A percentile compares a stretch with the other conserved stretches of the same genome.
Conservation (phyloP, 768 basidiomycete genomes). For the Sarcomyxa edulis region DNA sequence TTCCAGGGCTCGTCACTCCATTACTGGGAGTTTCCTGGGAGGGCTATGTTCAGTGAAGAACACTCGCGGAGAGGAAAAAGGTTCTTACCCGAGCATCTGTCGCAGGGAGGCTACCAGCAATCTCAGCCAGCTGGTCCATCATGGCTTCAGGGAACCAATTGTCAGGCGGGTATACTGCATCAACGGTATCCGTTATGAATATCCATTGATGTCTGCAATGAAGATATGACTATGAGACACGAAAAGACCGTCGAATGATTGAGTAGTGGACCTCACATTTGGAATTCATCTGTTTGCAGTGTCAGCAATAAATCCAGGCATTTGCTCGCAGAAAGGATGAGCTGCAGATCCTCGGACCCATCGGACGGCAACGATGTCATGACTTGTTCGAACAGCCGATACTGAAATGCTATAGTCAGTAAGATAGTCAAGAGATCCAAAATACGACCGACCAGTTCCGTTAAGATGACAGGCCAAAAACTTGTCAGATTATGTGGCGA, state of each 20-base stretch:
- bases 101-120: slow-evolving; percentile 64
- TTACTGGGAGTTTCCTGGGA: slow-evolving; percentile 22
- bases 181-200: slow-evolving; percentile 96
- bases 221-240: not conserved
- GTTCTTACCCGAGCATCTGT: slow-evolving; percentile 23
- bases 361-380: slow-evolving; percentile 69
- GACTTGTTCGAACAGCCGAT: slow-evolving; percentile 84
- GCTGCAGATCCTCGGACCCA: slow-evolving; percentile 77
- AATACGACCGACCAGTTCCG: slow-evolving; percentile 66
- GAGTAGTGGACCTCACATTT: slow-evolving; percentile 56
- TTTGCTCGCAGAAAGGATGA: slow-evolving; percentile 88
- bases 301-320: slow-evolving; percentile 90
- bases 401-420: slow-evolving; percentile 52
- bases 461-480: slow-evolving; percentile 94
- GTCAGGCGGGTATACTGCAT: slow-evolving; percentile 86
- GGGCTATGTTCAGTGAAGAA: slow-evolving; percentile 1
- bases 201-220: slow-evolving; percentile 88
- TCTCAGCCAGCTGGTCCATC: slow-evolving; percentile 86
- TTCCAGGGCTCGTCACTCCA: slow-evolving; percentile 17
- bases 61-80: not conserved
- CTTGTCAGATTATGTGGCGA: slow-evolving; percentile 89
- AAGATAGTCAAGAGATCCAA: not conserved
- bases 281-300: slow-evolving; percentile 95
- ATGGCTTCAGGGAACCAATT: slow-evolving; percentile 81
- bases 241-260: too few species aligned